Evolutionary conservation across 257 asterid species (phyloP).

Genomic region (Voacanga thouarsii): DNA sequence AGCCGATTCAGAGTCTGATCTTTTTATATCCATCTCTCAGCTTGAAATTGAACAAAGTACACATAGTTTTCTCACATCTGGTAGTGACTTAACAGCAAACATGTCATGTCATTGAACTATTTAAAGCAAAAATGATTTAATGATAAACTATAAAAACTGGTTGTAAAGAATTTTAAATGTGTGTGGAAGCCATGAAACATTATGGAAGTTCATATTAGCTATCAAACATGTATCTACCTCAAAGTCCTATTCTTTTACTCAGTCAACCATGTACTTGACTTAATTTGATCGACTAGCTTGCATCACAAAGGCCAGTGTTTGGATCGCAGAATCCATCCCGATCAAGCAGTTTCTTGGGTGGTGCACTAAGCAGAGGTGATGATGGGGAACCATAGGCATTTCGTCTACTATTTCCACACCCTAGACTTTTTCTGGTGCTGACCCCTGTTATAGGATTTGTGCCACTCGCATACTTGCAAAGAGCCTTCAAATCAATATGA

Average conservation of each 20-base stretch:
- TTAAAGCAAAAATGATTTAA: background rate
- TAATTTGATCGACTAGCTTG: conserved; percentile 22
- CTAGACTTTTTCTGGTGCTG: conserved; percentile 82
- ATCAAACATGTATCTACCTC: background rate
- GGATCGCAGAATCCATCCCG: conserved; percentile 88
- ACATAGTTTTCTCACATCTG: background rate
- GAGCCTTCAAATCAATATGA: conserved; percentile 46
- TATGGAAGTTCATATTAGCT: background rate
- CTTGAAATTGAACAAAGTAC: background rate
- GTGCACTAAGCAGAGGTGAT: conserved; percentile 88
- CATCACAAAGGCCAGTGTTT: conserved; percentile 77
- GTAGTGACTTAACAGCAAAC: background rate
- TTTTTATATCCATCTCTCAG: background rate
- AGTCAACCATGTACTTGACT: background rate
- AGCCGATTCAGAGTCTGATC: background rate
- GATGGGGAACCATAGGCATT: conserved; percentile 96
- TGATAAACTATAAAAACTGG: background rate
- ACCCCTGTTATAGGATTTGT: conserved; percentile 89
- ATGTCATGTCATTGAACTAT: background rate
- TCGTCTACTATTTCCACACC: conserved; percentile 86
- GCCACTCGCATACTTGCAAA: conserved; percentile 92
- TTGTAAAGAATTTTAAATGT: background rate
- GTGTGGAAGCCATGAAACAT: background rate
- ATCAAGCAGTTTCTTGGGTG: conserved; percentile 82
- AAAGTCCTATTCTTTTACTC: background rate